Percentiles rank a stretch among this genome's conserved stretches.
Evolutionary conservation across 495 filamentous ascomycete species (phyloP).

Genomic region (Pyrenula aspistea): DNA sequence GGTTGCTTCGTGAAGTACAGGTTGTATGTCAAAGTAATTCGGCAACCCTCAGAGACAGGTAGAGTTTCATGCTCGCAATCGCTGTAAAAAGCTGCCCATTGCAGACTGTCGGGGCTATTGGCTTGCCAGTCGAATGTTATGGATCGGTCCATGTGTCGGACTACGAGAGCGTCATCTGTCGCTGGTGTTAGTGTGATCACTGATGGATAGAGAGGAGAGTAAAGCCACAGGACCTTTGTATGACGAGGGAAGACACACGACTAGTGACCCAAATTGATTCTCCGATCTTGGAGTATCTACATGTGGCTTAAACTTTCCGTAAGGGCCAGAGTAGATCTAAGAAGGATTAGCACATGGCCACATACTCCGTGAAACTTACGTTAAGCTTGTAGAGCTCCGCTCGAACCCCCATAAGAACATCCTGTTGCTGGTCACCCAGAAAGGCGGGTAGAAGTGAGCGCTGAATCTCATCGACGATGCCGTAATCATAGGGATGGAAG

Average conservation of each 20-base stretch:
- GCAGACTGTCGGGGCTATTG: conserved; percentile 36
- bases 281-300: conserved; percentile 40
- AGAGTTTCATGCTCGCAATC: conserved; percentile 51
- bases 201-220: conserved; percentile 21
- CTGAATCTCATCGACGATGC: conserved; percentile 36
- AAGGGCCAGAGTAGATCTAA: conserved; percentile 40
- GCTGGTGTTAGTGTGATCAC: no score
- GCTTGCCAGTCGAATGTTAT: no score
- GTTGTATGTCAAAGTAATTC: conserved; percentile 49
- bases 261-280: conserved; percentile 41
- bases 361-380: no score
- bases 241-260: conserved; percentile 41
- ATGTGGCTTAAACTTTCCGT: conserved; percentile 37
- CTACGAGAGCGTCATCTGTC: conserved; percentile 21
- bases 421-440: background rate
- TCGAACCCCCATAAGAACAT: conserved; percentile 11
- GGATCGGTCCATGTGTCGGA: no score
- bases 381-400: conserved; percentile 48
- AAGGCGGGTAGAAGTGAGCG: conserved; percentile 30
- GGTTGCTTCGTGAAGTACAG: conserved; percentile 24
- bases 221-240: no score
- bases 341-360: conserved; percentile 2
- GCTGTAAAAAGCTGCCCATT: conserved; percentile 51
- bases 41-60: conserved; percentile 35
- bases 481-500: conserved; percentile 39